Evolutionary conservation across 495 filamentous ascomycete genomes (phyloP), one percentile per base, ranked within the genome.

Genomic region (Podospora pseudoanserina): DNA sequence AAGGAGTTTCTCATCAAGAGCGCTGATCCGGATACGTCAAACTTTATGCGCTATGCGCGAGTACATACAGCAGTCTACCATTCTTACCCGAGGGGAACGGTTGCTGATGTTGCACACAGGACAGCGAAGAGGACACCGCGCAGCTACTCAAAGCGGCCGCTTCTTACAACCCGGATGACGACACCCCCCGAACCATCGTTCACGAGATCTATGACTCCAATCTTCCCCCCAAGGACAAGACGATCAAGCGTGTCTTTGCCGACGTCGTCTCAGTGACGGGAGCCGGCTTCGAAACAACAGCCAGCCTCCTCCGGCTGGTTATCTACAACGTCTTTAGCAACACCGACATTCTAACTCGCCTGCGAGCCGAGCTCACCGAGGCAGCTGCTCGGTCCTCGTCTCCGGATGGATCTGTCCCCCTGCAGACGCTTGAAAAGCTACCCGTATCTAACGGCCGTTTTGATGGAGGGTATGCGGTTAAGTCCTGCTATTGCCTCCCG

Each of bases 381-480:
- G 67, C 53, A 23, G 34, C 65, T 19, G 20, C 60, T 23, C 39
- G 26, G 2, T 54, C 64, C 23, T 27, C 64, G 3, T 23, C 55
- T 1, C 59, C 54, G 2, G 56, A 58, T 20, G 15, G 18, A 13
- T 28, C 23, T 18, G 53, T 65, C 5, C 26, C 53, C 13, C 65
- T 64, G n/a, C 69, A 66, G 18, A 60, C 55, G 0, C 74, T 80
- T n/a, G 75, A 77, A 63, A 67, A 75, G 60, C 71, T 78, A 11
- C 78, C 78, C 78, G 5, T 80, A 77, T 59, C 64, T 79, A 44
- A 81, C 73, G 5, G 72, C 76, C 0, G 72, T 78, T 5, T 61
- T 81, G 11, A 77, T 70, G 67, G 80, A 81, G 68, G 79, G 73
- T 18, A 59, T 82, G 26, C 75, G 80, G 65, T 30, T 78, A 7